Percentiles rank a stretch among this genome's conserved stretches.
phyloP scores from a whole-genome alignment of 768 basidiomycete species.

The Tricholoma terreum region DNA sequence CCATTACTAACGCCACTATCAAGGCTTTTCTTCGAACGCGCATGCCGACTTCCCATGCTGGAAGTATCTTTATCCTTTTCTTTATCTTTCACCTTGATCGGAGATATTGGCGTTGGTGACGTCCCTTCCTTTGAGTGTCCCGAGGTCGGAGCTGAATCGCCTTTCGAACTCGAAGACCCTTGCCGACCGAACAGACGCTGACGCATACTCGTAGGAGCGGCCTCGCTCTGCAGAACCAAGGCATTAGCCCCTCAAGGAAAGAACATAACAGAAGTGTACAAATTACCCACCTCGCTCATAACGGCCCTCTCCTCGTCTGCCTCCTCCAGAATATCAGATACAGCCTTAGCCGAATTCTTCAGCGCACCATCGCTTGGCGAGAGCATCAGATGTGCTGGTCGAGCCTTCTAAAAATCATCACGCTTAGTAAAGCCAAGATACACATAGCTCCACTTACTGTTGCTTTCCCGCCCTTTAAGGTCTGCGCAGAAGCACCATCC shows the following conservation, averaged over 20 bases:
- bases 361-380: conserved; percentile 65
- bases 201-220: conserved; percentile 41
- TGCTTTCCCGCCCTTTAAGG: conserved; percentile 19
- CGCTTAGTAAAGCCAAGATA: conserved; percentile 8
- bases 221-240: conserved; percentile 45
- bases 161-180: conserved; percentile 33
- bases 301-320: conserved; percentile 52
- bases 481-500: conserved; percentile 10
- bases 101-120: not conserved
- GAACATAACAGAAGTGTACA: conserved; percentile 1
- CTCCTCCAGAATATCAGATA: conserved; percentile 29
- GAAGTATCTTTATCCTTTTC: conserved; percentile 31
- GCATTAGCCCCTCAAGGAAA: not conserved
- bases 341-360: conserved; percentile 39
- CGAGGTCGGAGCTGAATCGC: conserved; percentile 19
- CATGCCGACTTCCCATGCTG: conserved; percentile 32
- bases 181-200: conserved; percentile 61
- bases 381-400: conserved; percentile 49
- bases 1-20: conserved; percentile 41
- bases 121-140: conserved; percentile 21
- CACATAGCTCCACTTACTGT: conserved; percentile 11
- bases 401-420: conserved; percentile 30
- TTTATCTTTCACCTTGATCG: conserved; percentile 22
- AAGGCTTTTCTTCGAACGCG: conserved; percentile 47
- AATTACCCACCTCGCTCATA: conserved; percentile 63